Evolutionary conservation across 257 asterid genomes (phyloP).

Genomic region (Solanum gandarillasii): DNA sequence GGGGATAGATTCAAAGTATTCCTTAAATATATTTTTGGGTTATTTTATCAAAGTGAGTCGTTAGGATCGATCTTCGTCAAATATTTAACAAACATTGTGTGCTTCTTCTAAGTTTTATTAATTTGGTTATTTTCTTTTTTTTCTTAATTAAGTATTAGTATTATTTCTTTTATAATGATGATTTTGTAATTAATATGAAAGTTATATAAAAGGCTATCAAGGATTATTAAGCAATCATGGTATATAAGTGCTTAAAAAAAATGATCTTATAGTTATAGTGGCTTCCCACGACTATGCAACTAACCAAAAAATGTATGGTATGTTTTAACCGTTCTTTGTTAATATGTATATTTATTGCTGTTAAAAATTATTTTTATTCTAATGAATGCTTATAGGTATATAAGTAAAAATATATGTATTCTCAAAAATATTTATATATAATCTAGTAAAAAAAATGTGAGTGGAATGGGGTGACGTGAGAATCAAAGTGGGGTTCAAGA

Average conservation of each 20-base stretch:
- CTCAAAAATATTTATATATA: no score
- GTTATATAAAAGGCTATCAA: neutral
- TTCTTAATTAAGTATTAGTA: neutral
- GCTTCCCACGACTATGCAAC: neutral
- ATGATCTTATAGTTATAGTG: neutral
- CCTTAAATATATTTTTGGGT: neutral
- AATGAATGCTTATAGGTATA: no score
- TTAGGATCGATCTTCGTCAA: no score
- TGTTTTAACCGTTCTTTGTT: no score
- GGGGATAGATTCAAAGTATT: no score
- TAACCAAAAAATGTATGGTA: neutral
- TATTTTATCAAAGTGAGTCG: fast-evolving
- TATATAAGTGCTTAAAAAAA: neutral
- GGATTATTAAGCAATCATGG: neutral
- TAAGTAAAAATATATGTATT: no score
- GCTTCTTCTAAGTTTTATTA: neutral
- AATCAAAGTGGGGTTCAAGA: no score
- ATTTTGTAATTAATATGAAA: neutral
- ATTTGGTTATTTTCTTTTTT: neutral
- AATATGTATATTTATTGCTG: no score
- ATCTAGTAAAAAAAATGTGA: no score
- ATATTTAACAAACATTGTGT: neutral
- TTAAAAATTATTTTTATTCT: no score
- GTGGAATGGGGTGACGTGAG: no score
- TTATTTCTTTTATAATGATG: neutral